Base-by-base conservation (phyloP, 257 asterid genomes). In the Ligustrum vulgare region DNA sequence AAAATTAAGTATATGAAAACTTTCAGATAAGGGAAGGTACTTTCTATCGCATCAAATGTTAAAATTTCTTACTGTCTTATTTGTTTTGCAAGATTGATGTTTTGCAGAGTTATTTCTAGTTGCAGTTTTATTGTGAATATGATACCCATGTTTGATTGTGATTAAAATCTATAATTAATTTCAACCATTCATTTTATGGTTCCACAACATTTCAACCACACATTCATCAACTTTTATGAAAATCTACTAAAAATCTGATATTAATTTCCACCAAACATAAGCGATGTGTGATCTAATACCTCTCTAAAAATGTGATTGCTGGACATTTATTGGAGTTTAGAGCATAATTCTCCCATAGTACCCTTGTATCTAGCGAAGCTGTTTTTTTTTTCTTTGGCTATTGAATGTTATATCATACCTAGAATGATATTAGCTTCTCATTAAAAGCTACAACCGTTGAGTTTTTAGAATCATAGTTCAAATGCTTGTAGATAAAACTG, bases 401-500 rank as follows among this genome's bases (percentile, higher is more conserved):
- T n/a, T 66, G 72, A 45, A 10, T 20, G 8, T 51, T 8, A 25
- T 18, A 35, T 25, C 28, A 6, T 39, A 18, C 22, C 3, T 71
- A 60, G 45, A 3, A 4, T 22, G 32, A 60, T 23, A 60, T 11
- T 32, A 35, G 45, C 37, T 34, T 64, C 20, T 33, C 32, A 25
- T n/a, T 71, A 11, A 28, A 43, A 60, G 69, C 13, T 71, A 12
- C 60, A 10, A n/a, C 56, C 60, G 37, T 25, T 36, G 66, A 28
- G 35, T 58, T 20, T 41, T 28, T 66, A 64, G 51, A 69, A 54
- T 54, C 35, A 34, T 37, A 33, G 41, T 64, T 33, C 25, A 69
- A 15, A 31, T 43, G 73, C 69, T 65, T 39, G 67, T 62, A 64
- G 64, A 33, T 72, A 69, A 65, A 47, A 74, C 18, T 43, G 35